Base-by-base conservation (phyloP, 768 basidiomycete genomes). In the Trametes elegans region DNA sequence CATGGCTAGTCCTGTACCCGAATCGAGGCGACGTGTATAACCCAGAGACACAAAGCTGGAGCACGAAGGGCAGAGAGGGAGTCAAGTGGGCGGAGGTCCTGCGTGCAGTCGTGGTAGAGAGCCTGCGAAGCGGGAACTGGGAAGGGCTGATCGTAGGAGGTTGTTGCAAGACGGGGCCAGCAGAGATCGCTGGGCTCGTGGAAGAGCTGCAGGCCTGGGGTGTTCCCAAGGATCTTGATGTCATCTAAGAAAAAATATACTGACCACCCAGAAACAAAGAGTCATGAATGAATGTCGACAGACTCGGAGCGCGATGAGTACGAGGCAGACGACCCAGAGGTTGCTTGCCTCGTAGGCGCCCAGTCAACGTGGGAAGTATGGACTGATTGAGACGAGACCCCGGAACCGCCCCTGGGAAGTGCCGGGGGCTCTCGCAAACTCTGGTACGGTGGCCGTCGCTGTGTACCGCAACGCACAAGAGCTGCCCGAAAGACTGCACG, bases 1-100 rank as follows among this genome's bases (percentile, higher is more conserved):
- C 80, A 7, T 84, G 77, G 73, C 70, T 92, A 9, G 76, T 90
- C 5, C 58, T 92, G 21, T 88, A 90, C 63, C 89, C 90, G 5
- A 88, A 90, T 61, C 83, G 84, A 7, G 83, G 82, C 31, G 77
- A 80, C 42, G 64, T 73, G 0, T 89, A 83, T 62, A 77, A 85
- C 64, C 64, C 73, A 13, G 57, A 65, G 23, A 73, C 73, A 6
- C 68, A 74, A 49, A 71, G 71, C 16, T 88, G 85, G 58, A 41
- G 26, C 45, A 44, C 23, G 49, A 26, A 16, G 41, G 26, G 61
- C 28, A 34, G 46, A 32, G 52, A 62, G 63, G 36, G 65, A 58
- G 56, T 64, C 3, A 38, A 44, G 19, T 81, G 79, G 79, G 77
- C 73, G 7, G 49, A 64, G 21, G 57, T 65, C 24, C 58, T 80